Evolutionary conservation across 108 stramenopile species (phyloP).

Genomic region (Stephanodiscus minutulus): DNA sequence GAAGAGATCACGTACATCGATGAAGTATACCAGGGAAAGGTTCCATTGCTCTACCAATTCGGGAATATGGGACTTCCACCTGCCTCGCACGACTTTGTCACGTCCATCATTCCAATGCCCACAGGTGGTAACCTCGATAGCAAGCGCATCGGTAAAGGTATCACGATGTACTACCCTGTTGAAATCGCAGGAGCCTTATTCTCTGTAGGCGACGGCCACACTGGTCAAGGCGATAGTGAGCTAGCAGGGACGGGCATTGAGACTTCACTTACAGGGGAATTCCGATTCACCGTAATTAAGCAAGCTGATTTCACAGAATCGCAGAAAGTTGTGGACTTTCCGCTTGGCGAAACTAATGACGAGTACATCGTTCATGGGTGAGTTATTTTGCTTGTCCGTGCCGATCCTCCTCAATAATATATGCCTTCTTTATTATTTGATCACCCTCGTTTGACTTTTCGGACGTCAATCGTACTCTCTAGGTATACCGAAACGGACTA

Average conservation of each 20-base stretch:
- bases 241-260: slow-evolving; percentile 55
- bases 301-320: slow-evolving; percentile 43
- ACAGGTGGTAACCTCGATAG: slow-evolving; percentile 45
- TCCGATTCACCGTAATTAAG: slow-evolving; percentile 50
- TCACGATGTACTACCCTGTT: slow-evolving; percentile 45
- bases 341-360: slow-evolving; percentile 45
- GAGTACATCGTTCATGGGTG: slow-evolving; percentile 51
- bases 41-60: slow-evolving; percentile 41
- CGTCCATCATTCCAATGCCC: slow-evolving; percentile 41
- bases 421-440: too few relatives aligned
- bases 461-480: too few relatives aligned
- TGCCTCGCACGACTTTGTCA: slow-evolving; percentile 35
- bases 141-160: slow-evolving; percentile 39
- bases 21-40: slow-evolving; percentile 28
- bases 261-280: slow-evolving; percentile 47
- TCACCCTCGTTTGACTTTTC: too few relatives aligned
- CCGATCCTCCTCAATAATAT: too few relatives aligned
- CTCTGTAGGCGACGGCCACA: slow-evolving; percentile 40
- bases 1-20: slow-evolving; percentile 22
- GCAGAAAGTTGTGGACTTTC: slow-evolving; percentile 40
- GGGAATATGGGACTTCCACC: slow-evolving; percentile 52
- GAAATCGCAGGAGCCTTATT: slow-evolving; percentile 33
- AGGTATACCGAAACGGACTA: slow-evolving; percentile 47
- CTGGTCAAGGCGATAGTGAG: slow-evolving; percentile 34
- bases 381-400: too few relatives aligned